phyloP scores from a whole-genome alignment of 129 eudicot species.

The Dittrichia graveolens region DNA sequence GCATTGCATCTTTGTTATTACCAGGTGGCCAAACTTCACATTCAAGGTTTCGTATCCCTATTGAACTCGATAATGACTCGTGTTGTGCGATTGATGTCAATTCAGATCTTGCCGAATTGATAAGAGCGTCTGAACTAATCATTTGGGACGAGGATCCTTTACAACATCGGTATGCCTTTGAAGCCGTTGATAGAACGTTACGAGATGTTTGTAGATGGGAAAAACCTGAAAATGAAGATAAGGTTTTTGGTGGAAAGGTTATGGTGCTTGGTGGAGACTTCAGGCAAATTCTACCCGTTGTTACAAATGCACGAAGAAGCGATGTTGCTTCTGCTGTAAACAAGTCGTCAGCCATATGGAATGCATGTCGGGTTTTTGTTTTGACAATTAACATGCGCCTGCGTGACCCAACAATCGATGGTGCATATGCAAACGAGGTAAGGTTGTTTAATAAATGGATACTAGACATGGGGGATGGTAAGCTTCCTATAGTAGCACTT shows the following conservation, averaged over 20 bases:
- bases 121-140: background rate
- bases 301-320: background rate
- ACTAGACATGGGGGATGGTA: too few relatives aligned
- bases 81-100: background rate
- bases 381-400: background rate
- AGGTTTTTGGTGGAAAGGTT: background rate
- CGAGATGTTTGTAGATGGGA: background rate
- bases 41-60: background rate
- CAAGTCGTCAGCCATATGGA: background rate
- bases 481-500: too few relatives aligned
- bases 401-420: background rate
- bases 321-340: background rate
- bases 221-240: background rate
- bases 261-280: background rate
- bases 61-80: background rate
- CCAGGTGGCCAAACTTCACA: background rate
- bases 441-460: background rate
- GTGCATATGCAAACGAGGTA: background rate
- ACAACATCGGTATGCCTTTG: conserved; percentile 3
- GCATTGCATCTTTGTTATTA: background rate
- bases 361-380: background rate
- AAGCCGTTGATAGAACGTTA: background rate
- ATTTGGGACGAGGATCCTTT: conserved; percentile 13
- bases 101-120: background rate
- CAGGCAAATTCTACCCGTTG: background rate